Conservation (phyloP, 148 eudicot genomes). For the Salicornia ramosissima region DNA sequence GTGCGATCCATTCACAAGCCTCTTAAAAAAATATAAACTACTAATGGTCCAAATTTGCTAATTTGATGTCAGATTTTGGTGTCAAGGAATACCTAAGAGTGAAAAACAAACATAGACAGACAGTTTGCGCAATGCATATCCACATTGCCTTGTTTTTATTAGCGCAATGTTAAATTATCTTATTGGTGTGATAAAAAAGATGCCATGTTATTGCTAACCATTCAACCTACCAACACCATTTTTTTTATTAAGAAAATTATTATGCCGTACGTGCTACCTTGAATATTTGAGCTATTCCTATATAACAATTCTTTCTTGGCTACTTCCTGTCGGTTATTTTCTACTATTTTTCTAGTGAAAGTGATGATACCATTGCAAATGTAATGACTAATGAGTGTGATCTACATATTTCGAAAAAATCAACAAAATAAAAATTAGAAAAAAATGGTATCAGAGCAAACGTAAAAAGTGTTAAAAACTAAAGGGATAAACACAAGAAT, state of each 20-base stretch:
- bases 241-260: neutral
- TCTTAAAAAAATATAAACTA: no score
- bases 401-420: no score
- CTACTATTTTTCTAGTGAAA: neutral
- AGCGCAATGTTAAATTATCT: neutral
- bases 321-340: constrained; percentile 7
- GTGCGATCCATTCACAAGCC: no score
- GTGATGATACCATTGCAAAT: neutral
- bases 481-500: no score
- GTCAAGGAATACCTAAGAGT: no score
- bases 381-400: no score
- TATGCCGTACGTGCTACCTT: neutral
- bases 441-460: no score
- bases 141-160: neutral
- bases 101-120: neutral
- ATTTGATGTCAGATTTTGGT: no score
- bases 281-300: neutral
- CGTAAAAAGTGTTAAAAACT: no score
- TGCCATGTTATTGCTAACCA: neutral
- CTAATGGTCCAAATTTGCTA: no score
- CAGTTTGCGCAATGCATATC: neutral
- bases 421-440: no score
- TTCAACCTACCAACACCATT: neutral
- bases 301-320: constrained; percentile 4
- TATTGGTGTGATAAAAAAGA: neutral